These are phyloP conservation scores for Cenchrus fungigraminus DNA, from an alignment of 176 grass and related monocot species.

Conservation along the genomic window DNA sequence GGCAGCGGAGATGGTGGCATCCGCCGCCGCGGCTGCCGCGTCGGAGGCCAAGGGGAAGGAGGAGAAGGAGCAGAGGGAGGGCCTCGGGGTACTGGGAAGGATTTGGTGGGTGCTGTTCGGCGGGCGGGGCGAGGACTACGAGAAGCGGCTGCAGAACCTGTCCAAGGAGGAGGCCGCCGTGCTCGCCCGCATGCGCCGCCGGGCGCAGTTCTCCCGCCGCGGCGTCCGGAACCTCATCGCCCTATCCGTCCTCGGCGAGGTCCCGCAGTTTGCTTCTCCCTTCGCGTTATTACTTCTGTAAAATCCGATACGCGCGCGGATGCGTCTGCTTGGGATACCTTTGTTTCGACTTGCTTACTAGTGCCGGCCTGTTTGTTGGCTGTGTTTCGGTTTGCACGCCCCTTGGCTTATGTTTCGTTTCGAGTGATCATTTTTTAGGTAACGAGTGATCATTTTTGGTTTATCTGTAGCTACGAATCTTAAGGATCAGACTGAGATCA, in stretches of 20 bases:
- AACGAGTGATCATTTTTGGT: not conserved
- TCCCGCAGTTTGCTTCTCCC: not conserved
- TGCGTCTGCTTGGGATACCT: not conserved
- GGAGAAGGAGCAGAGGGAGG: not conserved
- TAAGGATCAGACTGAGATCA: not conserved
- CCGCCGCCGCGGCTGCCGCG: not conserved
- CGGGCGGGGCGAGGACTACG: constrained; percentile 75
- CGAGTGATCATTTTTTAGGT: too few relatives aligned
- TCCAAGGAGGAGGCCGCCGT: constrained; percentile 97
- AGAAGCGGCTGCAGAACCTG: constrained; percentile 90
- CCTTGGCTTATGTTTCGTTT: not conserved
- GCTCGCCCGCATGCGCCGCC: constrained; percentile 72
- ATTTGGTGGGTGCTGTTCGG: constrained; percentile 81
- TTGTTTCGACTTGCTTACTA: not conserved
- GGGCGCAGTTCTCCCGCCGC: constrained; percentile 68
- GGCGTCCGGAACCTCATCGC: constrained; percentile 77
- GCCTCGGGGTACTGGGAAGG: constrained; percentile 50
- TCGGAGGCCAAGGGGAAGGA: constrained; percentile 22
- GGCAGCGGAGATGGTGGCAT: not conserved
- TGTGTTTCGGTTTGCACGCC: not conserved
- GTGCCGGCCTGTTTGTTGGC: not conserved
- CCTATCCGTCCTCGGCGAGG: constrained; percentile 75
- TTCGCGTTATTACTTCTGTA: not conserved
- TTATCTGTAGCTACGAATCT: not conserved
- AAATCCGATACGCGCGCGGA: not conserved